phyloP scores from a whole-genome alignment of 192 early-diverging fungal genomes.

The Mortierella claussenii region DNA sequence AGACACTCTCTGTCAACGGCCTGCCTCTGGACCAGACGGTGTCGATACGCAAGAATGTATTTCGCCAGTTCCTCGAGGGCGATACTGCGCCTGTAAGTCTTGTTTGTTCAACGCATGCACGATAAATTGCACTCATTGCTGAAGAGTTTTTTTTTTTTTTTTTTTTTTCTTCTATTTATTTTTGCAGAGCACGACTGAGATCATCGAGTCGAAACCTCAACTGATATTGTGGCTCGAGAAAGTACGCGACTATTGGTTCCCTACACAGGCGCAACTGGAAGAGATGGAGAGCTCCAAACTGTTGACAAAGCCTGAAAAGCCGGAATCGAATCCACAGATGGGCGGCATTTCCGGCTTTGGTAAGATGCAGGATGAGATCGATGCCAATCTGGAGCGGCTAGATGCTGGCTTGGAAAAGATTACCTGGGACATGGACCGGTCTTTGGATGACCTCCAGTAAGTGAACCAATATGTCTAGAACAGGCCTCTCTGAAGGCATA shows the following conservation, averaged over 20 bases:
- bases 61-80: conserved; percentile 41
- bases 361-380: conserved; percentile 46
- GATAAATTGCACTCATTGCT: not conserved
- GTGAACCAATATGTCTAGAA: not conserved
- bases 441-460: conserved; percentile 15
- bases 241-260: conserved; percentile 43
- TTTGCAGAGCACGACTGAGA: conserved; percentile 24
- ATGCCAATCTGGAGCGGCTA: conserved; percentile 31
- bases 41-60: conserved; percentile 34
- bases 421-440: conserved; percentile 33
- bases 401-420: conserved; percentile 48
- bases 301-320: not conserved
- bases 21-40: conserved; percentile 31
- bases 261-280: conserved; percentile 36
- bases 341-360: conserved; percentile 30
- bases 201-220: conserved; percentile 25
- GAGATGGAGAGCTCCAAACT: conserved; percentile 10
- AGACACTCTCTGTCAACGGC: conserved; percentile 28
- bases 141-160: not conserved
- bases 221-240: conserved; percentile 36
- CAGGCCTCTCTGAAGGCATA: not conserved
- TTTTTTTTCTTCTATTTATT: not conserved
- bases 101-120: not conserved
- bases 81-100: conserved; percentile 25
- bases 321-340: not conserved